Percentiles rank a stretch among this genome's conserved stretches.
Evolutionary conservation across 2,329 filamentous ascomycete species (phyloP).

Genomic region (Pyrenochaeta sp.): DNA sequence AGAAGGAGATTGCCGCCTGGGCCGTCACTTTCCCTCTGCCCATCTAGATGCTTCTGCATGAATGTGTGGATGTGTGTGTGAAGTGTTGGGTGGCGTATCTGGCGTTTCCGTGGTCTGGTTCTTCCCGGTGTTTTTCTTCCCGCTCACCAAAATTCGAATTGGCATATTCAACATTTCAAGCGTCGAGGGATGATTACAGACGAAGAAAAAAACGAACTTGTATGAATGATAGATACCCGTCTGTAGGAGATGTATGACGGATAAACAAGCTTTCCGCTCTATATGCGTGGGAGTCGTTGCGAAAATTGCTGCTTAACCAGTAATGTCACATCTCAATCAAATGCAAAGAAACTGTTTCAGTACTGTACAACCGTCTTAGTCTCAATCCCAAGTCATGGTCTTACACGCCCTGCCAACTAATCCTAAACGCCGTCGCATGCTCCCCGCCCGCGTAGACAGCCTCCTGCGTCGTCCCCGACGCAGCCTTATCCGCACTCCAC

Average conservation of each 20-base stretch:
- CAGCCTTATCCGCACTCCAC: conserved; percentile 55
- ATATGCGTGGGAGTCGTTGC: not conserved
- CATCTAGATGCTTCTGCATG: conserved; percentile 56
- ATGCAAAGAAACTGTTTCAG: not conserved
- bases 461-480: conserved; percentile 53
- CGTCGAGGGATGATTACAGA: conserved; percentile 13
- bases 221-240: too few species aligned
- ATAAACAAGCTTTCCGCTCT: too few species aligned
- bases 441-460: conserved; percentile 51
- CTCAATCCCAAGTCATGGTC: not conserved
- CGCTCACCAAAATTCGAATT: conserved; percentile 37
- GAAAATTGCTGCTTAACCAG: conserved; percentile 22
- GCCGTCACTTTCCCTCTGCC: conserved; percentile 91
- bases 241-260: too few species aligned
- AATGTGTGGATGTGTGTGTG: too few species aligned
- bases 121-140: too few species aligned
- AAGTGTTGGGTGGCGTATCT: conserved; percentile 21
- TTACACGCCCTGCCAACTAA: conserved; percentile 46
- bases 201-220: conserved; percentile 16
- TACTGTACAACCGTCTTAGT: not conserved
- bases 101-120: conserved; percentile 21
- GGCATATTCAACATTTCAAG: conserved; percentile 38
- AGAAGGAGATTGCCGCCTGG: conserved; percentile 90
- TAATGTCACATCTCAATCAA: conserved; percentile 5
- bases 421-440: conserved; percentile 42